Evolutionary conservation across 2,329 filamentous ascomycete species (phyloP).

Genomic region (Cladosporium sp.): DNA sequence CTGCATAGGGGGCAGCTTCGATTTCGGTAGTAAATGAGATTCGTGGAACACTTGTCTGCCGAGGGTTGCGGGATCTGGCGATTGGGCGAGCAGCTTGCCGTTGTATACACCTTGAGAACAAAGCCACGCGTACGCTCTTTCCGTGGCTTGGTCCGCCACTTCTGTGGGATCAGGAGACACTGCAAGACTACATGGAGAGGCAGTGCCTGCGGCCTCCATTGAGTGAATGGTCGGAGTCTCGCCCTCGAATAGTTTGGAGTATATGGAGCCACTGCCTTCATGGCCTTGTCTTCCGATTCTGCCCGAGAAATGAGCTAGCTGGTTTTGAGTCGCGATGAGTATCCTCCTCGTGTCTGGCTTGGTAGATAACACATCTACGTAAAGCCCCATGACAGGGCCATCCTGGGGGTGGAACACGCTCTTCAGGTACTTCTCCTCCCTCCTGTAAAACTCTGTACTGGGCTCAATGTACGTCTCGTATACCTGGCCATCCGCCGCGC

Average conservation of each 20-base stretch:
- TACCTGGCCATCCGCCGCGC: conserved; percentile 88
- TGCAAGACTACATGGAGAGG: conserved; percentile 63
- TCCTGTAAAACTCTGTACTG: conserved; percentile 89
- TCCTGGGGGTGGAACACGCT: conserved; percentile 79
- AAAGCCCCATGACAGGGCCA: conserved; percentile 80
- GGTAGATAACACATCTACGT: conserved; percentile 73
- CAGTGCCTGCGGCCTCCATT: conserved; percentile 61
- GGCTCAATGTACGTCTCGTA: conserved; percentile 96
- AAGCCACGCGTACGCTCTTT: conserved; percentile 87
- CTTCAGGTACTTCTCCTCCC: conserved; percentile 91
- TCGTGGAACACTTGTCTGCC: conserved; percentile 76
- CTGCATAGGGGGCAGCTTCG: conserved; percentile 71
- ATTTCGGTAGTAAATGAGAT: conserved; percentile 73
- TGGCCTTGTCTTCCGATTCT: conserved; percentile 70
- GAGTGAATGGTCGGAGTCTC: conserved; percentile 81
- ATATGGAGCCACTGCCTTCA: conserved; percentile 83
- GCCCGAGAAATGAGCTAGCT: conserved; percentile 79
- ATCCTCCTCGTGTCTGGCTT: conserved; percentile 73
- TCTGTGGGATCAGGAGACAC: conserved; percentile 69
- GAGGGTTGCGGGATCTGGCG: conserved; percentile 63
- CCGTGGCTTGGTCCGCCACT: conserved; percentile 39
- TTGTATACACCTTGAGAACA: conserved; percentile 84
- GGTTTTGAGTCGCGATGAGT: conserved; percentile 75
- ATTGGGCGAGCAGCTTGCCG: conserved; percentile 67
- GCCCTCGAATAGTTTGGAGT: conserved; percentile 81